Base-by-base conservation (phyloP, 1,284 basidiomycete genomes). In the Fomitiporia mediterranea region DNA sequence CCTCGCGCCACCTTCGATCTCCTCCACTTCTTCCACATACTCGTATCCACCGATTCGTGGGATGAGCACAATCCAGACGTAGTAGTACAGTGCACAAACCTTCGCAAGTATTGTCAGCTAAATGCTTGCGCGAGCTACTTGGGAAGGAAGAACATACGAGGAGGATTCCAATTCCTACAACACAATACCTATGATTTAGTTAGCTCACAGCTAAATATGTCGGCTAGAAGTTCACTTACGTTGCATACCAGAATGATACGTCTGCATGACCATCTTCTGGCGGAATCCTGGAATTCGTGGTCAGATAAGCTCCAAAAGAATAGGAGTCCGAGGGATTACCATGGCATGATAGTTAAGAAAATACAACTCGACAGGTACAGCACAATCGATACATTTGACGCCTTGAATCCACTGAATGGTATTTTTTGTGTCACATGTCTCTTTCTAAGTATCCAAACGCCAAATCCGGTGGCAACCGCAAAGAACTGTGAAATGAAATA, bases 361-460 rank as follows among this genome's bases (percentile, higher is more conserved):
- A 76, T 63, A n/a, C 68, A 66, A 58, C 72, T 63, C 0, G 69
- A 51, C 42, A 78, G 68, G 21, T 69, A 65, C 57, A 79, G 63
- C 19, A 73, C 25, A 27, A 69, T 53, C 6, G 61, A 71, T 6
- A 64, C 57, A 55, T 73, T 71, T 71, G 74, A 75, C 6, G 72
- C 70, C 34, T 68, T 67, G 65, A 71, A 78, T 58, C 71, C 70
- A 3, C 67, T 60, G 3, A 59, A 65, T 1, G 70, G 68, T 6
- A 74, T 65, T 8, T 71, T 70, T 46, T 70, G 67, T n/a, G 55
- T 62, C 6, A 53, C 53, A 15, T 74, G 67, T 51, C 73, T 68
- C 34, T 67, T 70, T 3, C 77, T 69, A 19, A 78, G 66, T 27
- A 73, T 61, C 64, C 71, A 75, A 9, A 80, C 62, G 2, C 74